A percentile compares a stretch with the other conserved stretches of the same genome.
Evolutionary conservation across 768 basidiomycete genomes (phyloP).

Genomic region (Termitomyces sp.): DNA sequence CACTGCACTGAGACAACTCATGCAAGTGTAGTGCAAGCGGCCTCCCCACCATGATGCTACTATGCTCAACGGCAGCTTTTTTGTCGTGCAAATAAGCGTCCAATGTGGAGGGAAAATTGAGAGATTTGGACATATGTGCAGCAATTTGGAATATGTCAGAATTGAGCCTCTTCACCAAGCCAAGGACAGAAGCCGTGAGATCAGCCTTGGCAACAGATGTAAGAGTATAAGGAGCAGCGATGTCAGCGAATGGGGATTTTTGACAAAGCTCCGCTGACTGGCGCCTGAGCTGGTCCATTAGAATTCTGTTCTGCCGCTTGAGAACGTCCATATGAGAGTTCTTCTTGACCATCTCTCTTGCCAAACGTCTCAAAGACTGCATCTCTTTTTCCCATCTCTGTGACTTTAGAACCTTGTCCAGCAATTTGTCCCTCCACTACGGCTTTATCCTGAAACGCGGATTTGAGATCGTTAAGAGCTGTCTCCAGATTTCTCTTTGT

Average conservation of each 20-base stretch:
- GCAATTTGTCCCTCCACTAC: too few relatives aligned
- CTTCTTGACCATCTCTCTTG: too few relatives aligned
- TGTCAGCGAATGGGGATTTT: neutral
- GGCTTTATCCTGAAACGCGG: too few relatives aligned
- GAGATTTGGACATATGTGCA: constrained; percentile 32
- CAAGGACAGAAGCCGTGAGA: constrained; percentile 10
- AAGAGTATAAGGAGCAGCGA: neutral
- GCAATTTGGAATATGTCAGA: constrained; percentile 35
- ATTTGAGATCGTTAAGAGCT: too few relatives aligned
- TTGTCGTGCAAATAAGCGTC: neutral
- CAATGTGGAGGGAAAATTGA: neutral
- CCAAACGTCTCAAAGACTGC: too few relatives aligned
- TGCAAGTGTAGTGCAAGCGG: neutral
- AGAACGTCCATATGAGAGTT: too few relatives aligned
- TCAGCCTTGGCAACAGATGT: constrained; percentile 5
- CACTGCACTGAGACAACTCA: neutral
- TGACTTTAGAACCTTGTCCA: too few relatives aligned
- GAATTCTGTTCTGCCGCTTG: too few relatives aligned
- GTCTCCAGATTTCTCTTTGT: too few relatives aligned
- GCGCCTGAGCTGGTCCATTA: too few relatives aligned
- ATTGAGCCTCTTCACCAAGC: constrained; percentile 27
- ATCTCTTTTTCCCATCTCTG: too few relatives aligned
- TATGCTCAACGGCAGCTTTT: neutral
- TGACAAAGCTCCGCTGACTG: too few relatives aligned
- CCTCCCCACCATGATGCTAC: neutral